Evolutionary conservation across 2,329 filamentous ascomycete species (phyloP).

Genomic region (Aulographum hederae): DNA sequence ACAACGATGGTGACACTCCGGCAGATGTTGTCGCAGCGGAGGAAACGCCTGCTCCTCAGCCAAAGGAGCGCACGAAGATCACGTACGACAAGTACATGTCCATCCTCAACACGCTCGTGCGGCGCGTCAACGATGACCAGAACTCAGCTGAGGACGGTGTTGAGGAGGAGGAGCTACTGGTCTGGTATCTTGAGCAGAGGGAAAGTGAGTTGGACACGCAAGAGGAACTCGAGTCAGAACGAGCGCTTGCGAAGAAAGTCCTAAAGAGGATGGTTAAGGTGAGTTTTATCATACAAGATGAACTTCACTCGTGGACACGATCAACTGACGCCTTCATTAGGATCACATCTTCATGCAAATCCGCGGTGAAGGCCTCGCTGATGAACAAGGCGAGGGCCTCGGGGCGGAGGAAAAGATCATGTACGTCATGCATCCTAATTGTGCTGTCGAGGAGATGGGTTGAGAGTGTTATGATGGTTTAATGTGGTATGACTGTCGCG

Average conservation of each 20-base stretch:
- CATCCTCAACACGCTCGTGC: constrained; percentile 74
- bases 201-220: constrained; percentile 67
- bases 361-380: constrained; percentile 75
- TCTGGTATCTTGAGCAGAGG: constrained; percentile 86
- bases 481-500: too few species aligned
- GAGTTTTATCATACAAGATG: constrained; percentile 15
- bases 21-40: constrained; percentile 15
- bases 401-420: constrained; percentile 36
- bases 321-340: constrained; percentile 17
- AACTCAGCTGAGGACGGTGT: constrained; percentile 51
- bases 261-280: constrained; percentile 94
- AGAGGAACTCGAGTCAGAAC: constrained; percentile 64
- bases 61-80: constrained; percentile 59
- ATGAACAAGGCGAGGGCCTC: constrained; percentile 45
- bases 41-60: constrained; percentile 20
- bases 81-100: constrained; percentile 89
- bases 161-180: constrained; percentile 59
- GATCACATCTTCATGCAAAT: constrained; percentile 42
- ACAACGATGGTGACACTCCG: constrained; percentile 18
- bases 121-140: constrained; percentile 72
- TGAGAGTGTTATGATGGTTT: too few species aligned
- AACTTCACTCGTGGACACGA: not conserved
- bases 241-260: constrained; percentile 60
- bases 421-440: constrained; percentile 91
- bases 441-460: constrained; percentile 53